Conservation (phyloP, 2,329 filamentous ascomycete genomes). For the Alternaria sp. region DNA sequence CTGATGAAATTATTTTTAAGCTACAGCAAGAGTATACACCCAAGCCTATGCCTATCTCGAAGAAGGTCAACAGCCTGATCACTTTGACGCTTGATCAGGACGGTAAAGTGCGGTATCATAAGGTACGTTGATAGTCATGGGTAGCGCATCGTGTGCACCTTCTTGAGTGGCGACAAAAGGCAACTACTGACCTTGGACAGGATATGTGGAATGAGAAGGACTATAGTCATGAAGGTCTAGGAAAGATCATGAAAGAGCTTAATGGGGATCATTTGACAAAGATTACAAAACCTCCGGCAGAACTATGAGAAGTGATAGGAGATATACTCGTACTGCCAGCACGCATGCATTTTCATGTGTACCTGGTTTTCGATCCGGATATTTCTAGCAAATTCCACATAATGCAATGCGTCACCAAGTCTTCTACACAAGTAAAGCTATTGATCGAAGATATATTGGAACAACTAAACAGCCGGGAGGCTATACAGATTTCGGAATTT, state of each 20-base stretch:
- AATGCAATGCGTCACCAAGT: not conserved
- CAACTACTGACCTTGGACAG: conserved; percentile 31
- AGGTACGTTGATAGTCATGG: conserved; percentile 3
- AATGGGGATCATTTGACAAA: conserved; percentile 59
- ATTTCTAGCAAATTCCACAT: not conserved
- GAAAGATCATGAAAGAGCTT: conserved; percentile 59
- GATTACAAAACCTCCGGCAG: conserved; percentile 51
- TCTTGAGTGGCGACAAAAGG: no score
- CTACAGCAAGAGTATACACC: conserved; percentile 59
- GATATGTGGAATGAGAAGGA: conserved; percentile 69
- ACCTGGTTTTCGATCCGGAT: not conserved
- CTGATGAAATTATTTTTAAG: conserved; percentile 57
- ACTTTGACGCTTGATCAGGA: conserved; percentile 64
- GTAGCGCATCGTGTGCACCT: not conserved
- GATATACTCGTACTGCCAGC: not conserved
- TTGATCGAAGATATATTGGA: not conserved
- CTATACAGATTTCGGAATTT: not conserved
- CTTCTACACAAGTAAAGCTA: not conserved
- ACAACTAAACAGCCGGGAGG: not conserved
- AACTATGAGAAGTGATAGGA: conserved; percentile 11
- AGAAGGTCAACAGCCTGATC: conserved; percentile 64
- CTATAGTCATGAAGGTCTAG: conserved; percentile 64
- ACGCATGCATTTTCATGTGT: no score
- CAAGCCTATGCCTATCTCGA: conserved; percentile 50
- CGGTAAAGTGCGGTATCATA: conserved; percentile 66